phyloP scores from a whole-genome alignment of 495 filamentous ascomycete genomes.

The Talaromyces nanjingensis region DNA sequence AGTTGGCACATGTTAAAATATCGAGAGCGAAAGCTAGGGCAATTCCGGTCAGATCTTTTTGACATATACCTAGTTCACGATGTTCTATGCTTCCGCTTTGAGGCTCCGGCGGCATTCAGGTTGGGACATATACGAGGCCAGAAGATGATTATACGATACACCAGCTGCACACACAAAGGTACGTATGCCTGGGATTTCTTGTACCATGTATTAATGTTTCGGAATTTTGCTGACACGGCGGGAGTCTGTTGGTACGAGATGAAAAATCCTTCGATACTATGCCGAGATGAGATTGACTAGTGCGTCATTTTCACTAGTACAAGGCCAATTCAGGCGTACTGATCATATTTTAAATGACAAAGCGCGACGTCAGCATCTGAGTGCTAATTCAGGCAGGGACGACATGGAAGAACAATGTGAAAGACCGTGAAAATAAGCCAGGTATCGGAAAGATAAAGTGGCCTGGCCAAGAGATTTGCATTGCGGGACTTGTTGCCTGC shows the following conservation, averaged over 20 bases:
- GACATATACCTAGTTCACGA: background rate
- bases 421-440: background rate
- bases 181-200: background rate
- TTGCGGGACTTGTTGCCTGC: background rate
- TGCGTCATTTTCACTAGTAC: constrained; percentile 3
- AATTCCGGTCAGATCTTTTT: background rate
- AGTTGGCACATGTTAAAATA: background rate
- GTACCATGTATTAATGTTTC: background rate
- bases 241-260: background rate
- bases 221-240: background rate
- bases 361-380: background rate
- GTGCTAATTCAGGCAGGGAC: background rate
- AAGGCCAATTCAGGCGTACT: background rate
- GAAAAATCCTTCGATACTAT: background rate
- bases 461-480: background rate
- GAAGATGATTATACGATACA: background rate
- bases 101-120: background rate
- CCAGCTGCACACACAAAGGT: background rate
- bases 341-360: background rate
- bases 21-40: background rate
- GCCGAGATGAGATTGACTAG: background rate
- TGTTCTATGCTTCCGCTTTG: background rate
- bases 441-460: background rate
- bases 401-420: background rate
- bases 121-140: background rate